These are phyloP conservation scores for Mucor indicus DNA, from an alignment of 371 early-diverging fungal species.

Conservation along the genomic window DNA sequence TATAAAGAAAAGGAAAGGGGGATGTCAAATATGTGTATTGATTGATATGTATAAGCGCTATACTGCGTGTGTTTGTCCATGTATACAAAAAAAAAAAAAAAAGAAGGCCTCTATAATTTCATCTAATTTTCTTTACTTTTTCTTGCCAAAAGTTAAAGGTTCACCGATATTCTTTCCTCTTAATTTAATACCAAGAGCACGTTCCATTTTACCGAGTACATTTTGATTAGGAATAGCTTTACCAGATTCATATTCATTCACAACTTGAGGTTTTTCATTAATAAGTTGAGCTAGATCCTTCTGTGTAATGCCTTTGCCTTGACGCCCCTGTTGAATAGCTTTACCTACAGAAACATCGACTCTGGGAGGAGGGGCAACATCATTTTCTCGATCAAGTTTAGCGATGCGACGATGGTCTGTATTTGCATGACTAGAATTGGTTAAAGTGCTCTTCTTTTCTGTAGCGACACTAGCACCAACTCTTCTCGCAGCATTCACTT, in stretches of 20 bases:
- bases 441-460: slow-evolving; percentile 55
- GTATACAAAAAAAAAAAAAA: too few species aligned
- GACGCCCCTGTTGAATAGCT: slow-evolving; percentile 83
- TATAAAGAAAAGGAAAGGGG: too few species aligned
- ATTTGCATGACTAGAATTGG: slow-evolving; percentile 73
- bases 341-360: slow-evolving; percentile 78
- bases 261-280: slow-evolving; percentile 82
- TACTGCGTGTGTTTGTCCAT: too few species aligned
- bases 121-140: too few species aligned
- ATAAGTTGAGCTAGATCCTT: slow-evolving; percentile 85
- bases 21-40: too few species aligned
- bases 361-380: slow-evolving; percentile 72
- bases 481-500: slow-evolving; percentile 79
- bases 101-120: too few species aligned
- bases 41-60: too few species aligned
- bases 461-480: slow-evolving; percentile 69
- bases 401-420: slow-evolving; percentile 77
- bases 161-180: slow-evolving; percentile 84
- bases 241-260: slow-evolving; percentile 89
- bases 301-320: slow-evolving; percentile 78
- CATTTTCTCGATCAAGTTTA: slow-evolving; percentile 87
- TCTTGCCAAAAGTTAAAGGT: slow-evolving; percentile 68
- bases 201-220: slow-evolving; percentile 87
- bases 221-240: slow-evolving; percentile 91
- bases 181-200: slow-evolving; percentile 87